Evolutionary conservation across 305 asterid genomes (phyloP), one percentile per base, ranked within the genome.

Genomic region (Andrographis paniculata): DNA sequence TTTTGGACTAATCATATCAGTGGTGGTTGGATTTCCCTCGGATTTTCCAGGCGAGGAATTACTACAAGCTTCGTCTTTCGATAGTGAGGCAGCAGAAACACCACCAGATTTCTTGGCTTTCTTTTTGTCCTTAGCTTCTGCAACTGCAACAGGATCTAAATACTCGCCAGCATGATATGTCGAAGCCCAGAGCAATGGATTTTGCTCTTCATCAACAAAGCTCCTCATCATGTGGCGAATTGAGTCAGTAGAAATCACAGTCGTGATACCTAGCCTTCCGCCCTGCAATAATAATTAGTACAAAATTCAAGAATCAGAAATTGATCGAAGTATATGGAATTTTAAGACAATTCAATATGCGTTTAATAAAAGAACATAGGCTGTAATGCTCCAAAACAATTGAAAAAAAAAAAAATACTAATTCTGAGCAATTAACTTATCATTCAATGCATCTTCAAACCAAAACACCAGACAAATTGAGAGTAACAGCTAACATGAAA

Each of bases 161-260:
- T 67, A 55, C 56, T 91, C 99, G 14, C 99, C 96, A n/a, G 99
- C 99, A 56, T 87, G 99, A 68, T 91, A 91, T 30, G 99, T 91
- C 36, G 99, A 91, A 46, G 99, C 86, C 99, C 99, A 91, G 47
- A 91, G 99, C 56, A 91, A 47, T 28, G 96, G 99, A 58, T 83
- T 87, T 56, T 91, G 80, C 62, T 78, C 76, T 70, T 91, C 99
- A 55, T 67, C 87, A 31, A 84, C 94, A 61, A 87, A 91, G 69
- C 99, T 87, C 65, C 99, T 75, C 99, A 91, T 87, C 99, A 91
- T 91, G 72, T 91, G 99, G 64, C 99, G 84, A 64, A 91, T 79
- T 14, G 99, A 91, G 71, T 91, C 99, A 0, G 99, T 91, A 33
- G 99, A 91, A 64, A 91, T 52, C 47, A 91, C 94, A 20, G 96